Conservation (phyloP, 1,139 yeast species). For the Zygoascus meyerae region DNA sequence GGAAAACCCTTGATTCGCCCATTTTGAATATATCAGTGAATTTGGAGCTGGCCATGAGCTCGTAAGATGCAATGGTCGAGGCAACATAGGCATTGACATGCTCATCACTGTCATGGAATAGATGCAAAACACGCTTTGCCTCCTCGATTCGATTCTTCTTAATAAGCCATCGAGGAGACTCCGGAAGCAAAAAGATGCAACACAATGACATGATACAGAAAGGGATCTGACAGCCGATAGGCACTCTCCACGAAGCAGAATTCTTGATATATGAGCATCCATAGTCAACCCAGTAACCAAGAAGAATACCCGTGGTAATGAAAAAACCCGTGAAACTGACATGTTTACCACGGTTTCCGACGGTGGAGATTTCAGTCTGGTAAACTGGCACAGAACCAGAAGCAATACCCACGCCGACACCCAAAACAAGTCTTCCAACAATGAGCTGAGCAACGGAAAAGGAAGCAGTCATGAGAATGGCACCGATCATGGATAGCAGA, state of each 20-base stretch:
- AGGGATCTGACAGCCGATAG: slow-evolving; percentile 31
- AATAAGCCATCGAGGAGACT: slow-evolving; percentile 58
- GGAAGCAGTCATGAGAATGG: slow-evolving; percentile 54
- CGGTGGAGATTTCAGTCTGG: slow-evolving; percentile 60
- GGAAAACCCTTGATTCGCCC: slow-evolving; percentile 44
- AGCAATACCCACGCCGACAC: slow-evolving; percentile 44
- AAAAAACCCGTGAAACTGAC: slow-evolving; percentile 66
- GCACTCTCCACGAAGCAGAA: slow-evolving; percentile 53
- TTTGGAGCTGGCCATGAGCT: slow-evolving; percentile 16
- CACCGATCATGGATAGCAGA: slow-evolving; percentile 55
- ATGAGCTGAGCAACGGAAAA: slow-evolving; percentile 60
- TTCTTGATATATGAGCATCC: slow-evolving; percentile 36
- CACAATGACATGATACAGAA: slow-evolving; percentile 17
- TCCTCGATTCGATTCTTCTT: slow-evolving; percentile 39
- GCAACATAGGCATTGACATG: slow-evolving; percentile 26
- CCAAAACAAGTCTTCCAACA: slow-evolving; percentile 68
- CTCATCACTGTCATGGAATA: slow-evolving; percentile 24
- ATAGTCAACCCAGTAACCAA: slow-evolving; percentile 68
- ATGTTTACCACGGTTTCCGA: slow-evolving; percentile 64
- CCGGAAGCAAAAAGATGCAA: slow-evolving; percentile 47
- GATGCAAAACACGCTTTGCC: slow-evolving; percentile 44
- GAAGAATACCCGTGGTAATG: slow-evolving; percentile 61
- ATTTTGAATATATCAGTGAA: slow-evolving; percentile 24
- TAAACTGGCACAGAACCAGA: slow-evolving; percentile 15
- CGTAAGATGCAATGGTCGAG: slow-evolving; percentile 22